Evolutionary conservation across 2,329 filamentous ascomycete genomes (phyloP).

Genomic region (Tolypocladium album): DNA sequence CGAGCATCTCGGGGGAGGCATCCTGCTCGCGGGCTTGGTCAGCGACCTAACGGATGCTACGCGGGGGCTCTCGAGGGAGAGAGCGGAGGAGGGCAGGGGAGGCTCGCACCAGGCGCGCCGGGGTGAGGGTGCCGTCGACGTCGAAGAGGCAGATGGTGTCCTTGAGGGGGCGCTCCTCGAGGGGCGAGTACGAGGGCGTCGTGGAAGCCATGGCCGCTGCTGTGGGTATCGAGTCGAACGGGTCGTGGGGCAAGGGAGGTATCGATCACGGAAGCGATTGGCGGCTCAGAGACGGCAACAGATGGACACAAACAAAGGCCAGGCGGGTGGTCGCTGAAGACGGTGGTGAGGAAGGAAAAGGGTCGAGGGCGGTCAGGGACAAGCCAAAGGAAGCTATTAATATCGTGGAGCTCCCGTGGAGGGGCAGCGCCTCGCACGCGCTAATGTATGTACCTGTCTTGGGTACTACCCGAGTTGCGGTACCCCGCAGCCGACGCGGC

Average conservation of each 20-base stretch:
- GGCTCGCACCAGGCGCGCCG: conserved; percentile 57
- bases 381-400: not conserved
- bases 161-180: conserved; percentile 76
- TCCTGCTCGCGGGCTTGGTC: conserved; percentile 28
- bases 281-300: not conserved
- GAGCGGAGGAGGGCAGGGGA: conserved; percentile 3
- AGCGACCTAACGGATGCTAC: not conserved
- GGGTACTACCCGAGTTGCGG: too few species aligned
- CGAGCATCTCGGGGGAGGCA: conserved; percentile 72
- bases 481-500: not conserved
- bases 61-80: not conserved
- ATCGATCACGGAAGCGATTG: not conserved
- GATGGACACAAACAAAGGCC: not conserved
- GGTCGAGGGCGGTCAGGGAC: not conserved
- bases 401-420: not conserved
- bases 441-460: too few species aligned
- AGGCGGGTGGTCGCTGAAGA: not conserved
- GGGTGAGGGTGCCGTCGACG: conserved; percentile 86
- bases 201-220: conserved; percentile 27
- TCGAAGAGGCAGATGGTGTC: conserved; percentile 95
- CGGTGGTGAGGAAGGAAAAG: not conserved
- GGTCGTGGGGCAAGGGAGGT: not conserved
- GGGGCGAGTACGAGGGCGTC: conserved; percentile 50
- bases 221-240: not conserved
- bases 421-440: too few species aligned